These are phyloP conservation scores for Monosporascus sp. DNA, from an alignment of 2,329 filamentous ascomycete genomes.

Conservation along the genomic window DNA sequence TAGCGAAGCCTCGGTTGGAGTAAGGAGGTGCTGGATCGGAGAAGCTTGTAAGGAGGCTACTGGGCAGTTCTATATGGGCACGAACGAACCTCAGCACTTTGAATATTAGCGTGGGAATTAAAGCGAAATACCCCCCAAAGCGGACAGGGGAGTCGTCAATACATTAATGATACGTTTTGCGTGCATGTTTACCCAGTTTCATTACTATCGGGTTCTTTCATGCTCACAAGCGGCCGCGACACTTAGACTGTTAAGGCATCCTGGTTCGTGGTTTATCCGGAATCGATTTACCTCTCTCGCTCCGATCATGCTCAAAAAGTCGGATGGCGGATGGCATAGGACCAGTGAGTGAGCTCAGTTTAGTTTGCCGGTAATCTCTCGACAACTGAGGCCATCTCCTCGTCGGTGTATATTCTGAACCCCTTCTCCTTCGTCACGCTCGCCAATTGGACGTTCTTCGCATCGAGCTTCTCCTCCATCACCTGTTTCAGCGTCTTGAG, in stretches of 20 bases:
- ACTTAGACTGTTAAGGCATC: background rate
- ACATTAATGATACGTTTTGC: background rate
- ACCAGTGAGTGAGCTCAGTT: background rate
- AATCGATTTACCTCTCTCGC: background rate
- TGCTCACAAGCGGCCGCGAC: background rate
- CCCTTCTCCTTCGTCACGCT: conserved; percentile 97
- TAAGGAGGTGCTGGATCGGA: too few relatives aligned
- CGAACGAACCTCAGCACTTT: background rate
- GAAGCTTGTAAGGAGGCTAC: background rate
- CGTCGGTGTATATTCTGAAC: conserved; percentile 97
- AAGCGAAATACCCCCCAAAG: background rate
- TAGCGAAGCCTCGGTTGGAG: too few relatives aligned
- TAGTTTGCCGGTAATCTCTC: conserved; percentile 70
- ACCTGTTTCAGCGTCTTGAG: conserved; percentile 99
- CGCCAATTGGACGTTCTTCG: conserved; percentile 97
- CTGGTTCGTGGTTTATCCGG: background rate
- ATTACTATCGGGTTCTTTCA: background rate
- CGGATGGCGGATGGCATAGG: background rate
- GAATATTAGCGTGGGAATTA: background rate
- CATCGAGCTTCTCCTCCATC: conserved; percentile 99
- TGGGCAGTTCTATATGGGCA: background rate
- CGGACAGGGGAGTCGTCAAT: background rate
- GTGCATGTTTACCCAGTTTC: background rate
- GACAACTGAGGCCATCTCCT: conserved; percentile 93
- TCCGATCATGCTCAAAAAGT: background rate